Evolutionary conservation across 306 rosid genomes (phyloP).

Genomic region (Lathyrus sativus): DNA sequence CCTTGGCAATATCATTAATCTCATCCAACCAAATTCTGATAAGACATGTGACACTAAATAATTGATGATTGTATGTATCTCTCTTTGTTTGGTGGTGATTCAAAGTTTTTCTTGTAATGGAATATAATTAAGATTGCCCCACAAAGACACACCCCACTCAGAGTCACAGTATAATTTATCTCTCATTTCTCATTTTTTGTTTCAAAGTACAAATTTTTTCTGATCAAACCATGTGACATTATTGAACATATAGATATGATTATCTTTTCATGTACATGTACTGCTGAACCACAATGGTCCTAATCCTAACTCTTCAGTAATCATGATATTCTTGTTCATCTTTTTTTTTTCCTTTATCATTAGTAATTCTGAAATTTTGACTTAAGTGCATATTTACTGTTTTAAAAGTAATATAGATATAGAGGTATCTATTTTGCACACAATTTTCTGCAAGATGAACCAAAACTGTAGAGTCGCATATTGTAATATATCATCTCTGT

Average conservation of each 20-base stretch:
- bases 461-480: no score
- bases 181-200: constrained; percentile 6
- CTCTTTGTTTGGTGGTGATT: constrained; percentile 15
- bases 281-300: background rate
- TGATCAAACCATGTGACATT: constrained; percentile 28
- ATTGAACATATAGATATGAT: background rate
- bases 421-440: no score
- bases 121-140: constrained; percentile 36
- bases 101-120: constrained; percentile 27
- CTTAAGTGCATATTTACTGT: background rate
- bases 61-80: constrained; percentile 39
- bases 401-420: background rate
- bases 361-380: background rate
- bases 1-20: constrained; percentile 14
- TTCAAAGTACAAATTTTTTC: constrained; percentile 10
- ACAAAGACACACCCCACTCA: background rate
- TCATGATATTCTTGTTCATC: constrained; percentile 24
- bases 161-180: background rate
- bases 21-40: constrained; percentile 45
- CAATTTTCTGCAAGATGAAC: no score
- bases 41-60: constrained; percentile 49
- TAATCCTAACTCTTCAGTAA: constrained; percentile 15
- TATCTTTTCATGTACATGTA: background rate
- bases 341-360: background rate
- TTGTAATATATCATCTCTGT: no score